Evolutionary conservation across 2,329 filamentous ascomycete species (phyloP), one percentile per base, ranked within the genome.

Genomic region (Rasamsonia emersonii): DNA sequence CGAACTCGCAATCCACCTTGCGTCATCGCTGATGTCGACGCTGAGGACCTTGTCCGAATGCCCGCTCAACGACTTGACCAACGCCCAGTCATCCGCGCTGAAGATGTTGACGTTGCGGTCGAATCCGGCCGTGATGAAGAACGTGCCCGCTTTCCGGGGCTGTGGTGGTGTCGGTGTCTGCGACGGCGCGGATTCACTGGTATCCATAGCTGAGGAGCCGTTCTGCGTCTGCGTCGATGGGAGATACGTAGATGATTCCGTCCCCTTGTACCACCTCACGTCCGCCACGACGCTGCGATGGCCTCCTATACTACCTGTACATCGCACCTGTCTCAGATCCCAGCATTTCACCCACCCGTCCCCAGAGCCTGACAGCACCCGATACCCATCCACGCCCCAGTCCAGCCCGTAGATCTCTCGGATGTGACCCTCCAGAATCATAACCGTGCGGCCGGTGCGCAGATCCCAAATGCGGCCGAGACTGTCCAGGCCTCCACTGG

Each of bases 321-420:
- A 79, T 46, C 82, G 75, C 29, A 96, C 88, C 49, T 91, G 89
- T 27, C 91, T 78, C 32, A 98, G 71, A 53, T 98, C 91, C 91
- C 91, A 98, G 61, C 89, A 95, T 59, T 95, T 96, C 50, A 94
- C 79, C 75, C 91, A 96, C 11, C 89, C 89, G 53, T 98, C 91
- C 2, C 80, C 86, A 9, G 86, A 93, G 1, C 86, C 88, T 0
- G 86, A 86, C n/a, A 96, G 67, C 6, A 96, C 76, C n/a, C 91
- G 77, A 56, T 94, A 80, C 4, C 89, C 86, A 53, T 98, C 91
- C 0, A 79, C 73, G 36, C 83, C 79, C 91, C 93, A 98, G 57
- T 95, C 88, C 4, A 96, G 67, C 1, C 80, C 86, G 50, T 93
- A 88, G 33, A 98, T 94, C 9, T 93, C 88, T 40, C 88, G 84